Percentiles rank a stretch among this genome's conserved stretches.
Evolutionary conservation across 768 basidiomycete genomes (phyloP).

Genomic region (Amanita inopinata): DNA sequence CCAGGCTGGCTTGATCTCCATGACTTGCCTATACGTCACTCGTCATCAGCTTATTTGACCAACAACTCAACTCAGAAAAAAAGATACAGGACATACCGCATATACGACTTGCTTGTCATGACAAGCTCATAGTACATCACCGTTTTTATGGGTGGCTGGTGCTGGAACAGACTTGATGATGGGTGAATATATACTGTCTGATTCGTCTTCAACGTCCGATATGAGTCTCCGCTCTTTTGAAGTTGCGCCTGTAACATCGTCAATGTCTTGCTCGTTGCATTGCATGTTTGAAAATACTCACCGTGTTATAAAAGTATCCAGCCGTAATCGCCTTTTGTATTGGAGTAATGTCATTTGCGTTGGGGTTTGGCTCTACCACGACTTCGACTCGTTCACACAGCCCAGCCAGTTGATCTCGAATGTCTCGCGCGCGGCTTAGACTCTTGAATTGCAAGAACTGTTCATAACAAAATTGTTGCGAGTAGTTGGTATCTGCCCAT

Average conservation of each 20-base stretch:
- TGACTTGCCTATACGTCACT: constrained; percentile 57
- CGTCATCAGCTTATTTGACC: constrained; percentile 4
- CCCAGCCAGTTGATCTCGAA: constrained; percentile 89
- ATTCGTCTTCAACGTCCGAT: constrained; percentile 91
- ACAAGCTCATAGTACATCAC: constrained; percentile 95
- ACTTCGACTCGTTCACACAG: constrained; percentile 97
- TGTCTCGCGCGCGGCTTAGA: constrained; percentile 88
- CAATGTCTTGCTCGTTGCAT: too few species aligned
- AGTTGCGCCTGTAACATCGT: constrained; percentile 56
- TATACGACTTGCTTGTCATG: constrained; percentile 95
- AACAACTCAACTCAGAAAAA: too few species aligned
- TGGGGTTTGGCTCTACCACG: constrained; percentile 77
- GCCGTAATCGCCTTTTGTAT: constrained; percentile 93
- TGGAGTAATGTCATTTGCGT: constrained; percentile 85
- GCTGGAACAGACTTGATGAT: constrained; percentile 89
- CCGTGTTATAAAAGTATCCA: constrained; percentile 95
- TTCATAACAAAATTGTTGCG: constrained; percentile 94
- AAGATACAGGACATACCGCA: constrained; percentile 51
- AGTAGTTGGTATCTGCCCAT: constrained; percentile 97
- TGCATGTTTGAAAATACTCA: constrained; percentile 24
- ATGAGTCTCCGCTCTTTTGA: constrained; percentile 94
- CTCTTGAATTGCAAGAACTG: constrained; percentile 95
- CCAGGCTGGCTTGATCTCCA: constrained; percentile 98
- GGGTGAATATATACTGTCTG: constrained; percentile 98
- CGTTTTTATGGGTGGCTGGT: constrained; percentile 87